Evolutionary conservation across 768 basidiomycete genomes (phyloP), one percentile per base, ranked within the genome.

Genomic region (Aureoboletus auriporus): DNA sequence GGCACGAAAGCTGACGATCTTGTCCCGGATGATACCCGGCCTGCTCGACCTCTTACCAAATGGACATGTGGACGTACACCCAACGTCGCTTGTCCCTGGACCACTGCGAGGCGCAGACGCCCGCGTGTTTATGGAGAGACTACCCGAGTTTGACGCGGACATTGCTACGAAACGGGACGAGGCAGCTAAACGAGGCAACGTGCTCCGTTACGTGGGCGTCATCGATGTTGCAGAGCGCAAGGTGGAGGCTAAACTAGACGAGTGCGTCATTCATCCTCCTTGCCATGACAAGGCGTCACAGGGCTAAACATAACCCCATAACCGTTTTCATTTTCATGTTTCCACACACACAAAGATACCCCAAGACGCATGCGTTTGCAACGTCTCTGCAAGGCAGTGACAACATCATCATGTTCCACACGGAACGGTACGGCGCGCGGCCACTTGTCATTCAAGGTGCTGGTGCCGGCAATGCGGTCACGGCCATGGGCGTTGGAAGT

Each of bases 341-440:
- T 23, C 20, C 20, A 23, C 20, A 23, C 20, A 23, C 2, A 34
- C 17, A 16, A 53, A 97, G 94, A 66, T 99, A 98, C 65, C 81
- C 93, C 5, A 75, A 72, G 23, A 80, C 83, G 13, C 96, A 99
- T 66, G 88, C 96, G 2, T 98, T 99, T 62, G 94, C 94, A 4
- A 95, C 95, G 1, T 89, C 94, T 2, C 79, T 99, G 12, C 89
- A 92, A 17, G 96, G 95, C 1, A 93, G 93, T 17, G 96, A 99
- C 69, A 98, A 98, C 66, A 97, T 99, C 63, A 81, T 99, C 65
- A 89, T 96, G 75, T 97, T 98, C 80, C 88, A 92, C 64, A 97
- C 95, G 0, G 84, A 89, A 61, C 77, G 96, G 36, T 99, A 99
- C 63, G 83, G 86, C 3, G 78, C 84, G 8, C 72, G 93, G 36